These are phyloP conservation scores for Mortierella sp. DNA, from an alignment of 371 early-diverging fungal genomes.

Conservation along the genomic window DNA sequence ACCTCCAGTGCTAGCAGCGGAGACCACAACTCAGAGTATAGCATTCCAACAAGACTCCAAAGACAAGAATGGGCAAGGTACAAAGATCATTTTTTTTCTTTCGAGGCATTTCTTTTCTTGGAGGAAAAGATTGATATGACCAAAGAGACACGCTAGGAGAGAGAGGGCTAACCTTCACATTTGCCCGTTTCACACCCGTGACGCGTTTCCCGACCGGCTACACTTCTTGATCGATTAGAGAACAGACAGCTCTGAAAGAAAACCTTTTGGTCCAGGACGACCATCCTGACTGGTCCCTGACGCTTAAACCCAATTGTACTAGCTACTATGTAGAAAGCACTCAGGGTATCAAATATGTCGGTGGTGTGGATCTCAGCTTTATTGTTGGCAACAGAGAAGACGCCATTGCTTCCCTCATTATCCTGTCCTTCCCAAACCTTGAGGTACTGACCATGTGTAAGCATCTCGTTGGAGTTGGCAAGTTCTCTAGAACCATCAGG, in stretches of 20 bases:
- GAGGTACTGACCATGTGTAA: too few relatives aligned
- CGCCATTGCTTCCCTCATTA: conserved; percentile 81
- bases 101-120: too few relatives aligned
- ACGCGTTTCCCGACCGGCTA: neutral
- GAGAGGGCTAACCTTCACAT: too few relatives aligned
- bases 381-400: conserved; percentile 64
- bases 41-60: conserved; percentile 32
- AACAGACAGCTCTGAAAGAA: conserved; percentile 32
- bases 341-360: conserved; percentile 69
- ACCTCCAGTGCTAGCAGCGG: neutral
- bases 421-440: conserved; percentile 73
- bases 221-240: conserved; percentile 9
- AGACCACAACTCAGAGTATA: conserved; percentile 3
- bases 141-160: too few relatives aligned
- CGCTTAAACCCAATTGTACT: conserved; percentile 12
- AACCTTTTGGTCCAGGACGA: conserved; percentile 29
- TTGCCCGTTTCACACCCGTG: neutral
- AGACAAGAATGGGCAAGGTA: conserved; percentile 48
- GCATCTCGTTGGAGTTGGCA: conserved; percentile 21
- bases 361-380: conserved; percentile 90
- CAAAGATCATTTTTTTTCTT: too few relatives aligned
- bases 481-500: too few relatives aligned
- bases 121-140: too few relatives aligned
- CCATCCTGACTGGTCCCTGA: conserved; percentile 40
- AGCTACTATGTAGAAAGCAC: conserved; percentile 20